Evolutionary conservation across 2,329 filamentous ascomycete genomes (phyloP).

Genomic region (Scytalidium sp.): DNA sequence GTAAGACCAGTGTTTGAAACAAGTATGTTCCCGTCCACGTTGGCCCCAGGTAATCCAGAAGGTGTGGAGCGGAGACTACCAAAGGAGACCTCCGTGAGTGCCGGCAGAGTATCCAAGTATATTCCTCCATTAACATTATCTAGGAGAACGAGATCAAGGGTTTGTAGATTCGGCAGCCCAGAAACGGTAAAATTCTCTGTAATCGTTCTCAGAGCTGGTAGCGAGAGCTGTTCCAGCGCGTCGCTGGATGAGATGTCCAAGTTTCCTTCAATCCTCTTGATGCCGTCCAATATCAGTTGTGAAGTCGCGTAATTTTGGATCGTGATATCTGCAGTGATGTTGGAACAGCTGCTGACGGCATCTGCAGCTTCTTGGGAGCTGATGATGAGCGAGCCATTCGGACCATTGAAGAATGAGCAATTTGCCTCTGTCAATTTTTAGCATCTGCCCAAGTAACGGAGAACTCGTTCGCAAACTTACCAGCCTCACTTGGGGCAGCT

Average conservation of each 20-base stretch:
- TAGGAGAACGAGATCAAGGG: conserved; percentile 4
- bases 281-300: conserved; percentile 7
- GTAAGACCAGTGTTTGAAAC: conserved; percentile 5
- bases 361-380: too few species aligned
- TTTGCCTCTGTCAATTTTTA: too few species aligned
- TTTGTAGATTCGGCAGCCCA: conserved; percentile 5
- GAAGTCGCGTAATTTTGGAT: conserved; percentile 2
- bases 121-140: conserved; percentile 4
- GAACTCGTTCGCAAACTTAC: too few species aligned
- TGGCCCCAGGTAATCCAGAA: conserved; percentile 4
- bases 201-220: conserved; percentile 5
- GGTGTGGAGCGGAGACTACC: background rate
- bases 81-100: background rate
- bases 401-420: too few species aligned
- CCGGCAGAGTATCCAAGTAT: conserved; percentile 4
- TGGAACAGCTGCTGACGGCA: conserved; percentile 3
- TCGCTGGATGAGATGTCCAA: conserved; percentile 1
- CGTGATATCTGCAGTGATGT: conserved; percentile 1
- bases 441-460: too few species aligned
- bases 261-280: conserved; percentile 3
- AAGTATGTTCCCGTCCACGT: conserved; percentile 6
- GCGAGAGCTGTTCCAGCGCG: conserved; percentile 3
- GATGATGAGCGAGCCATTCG: too few species aligned
- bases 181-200: conserved; percentile 9
- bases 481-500: too few species aligned